Evolutionary conservation across 495 filamentous ascomycete species (phyloP).

Genomic region (Pseudoneurospora amorphoporcata): DNA sequence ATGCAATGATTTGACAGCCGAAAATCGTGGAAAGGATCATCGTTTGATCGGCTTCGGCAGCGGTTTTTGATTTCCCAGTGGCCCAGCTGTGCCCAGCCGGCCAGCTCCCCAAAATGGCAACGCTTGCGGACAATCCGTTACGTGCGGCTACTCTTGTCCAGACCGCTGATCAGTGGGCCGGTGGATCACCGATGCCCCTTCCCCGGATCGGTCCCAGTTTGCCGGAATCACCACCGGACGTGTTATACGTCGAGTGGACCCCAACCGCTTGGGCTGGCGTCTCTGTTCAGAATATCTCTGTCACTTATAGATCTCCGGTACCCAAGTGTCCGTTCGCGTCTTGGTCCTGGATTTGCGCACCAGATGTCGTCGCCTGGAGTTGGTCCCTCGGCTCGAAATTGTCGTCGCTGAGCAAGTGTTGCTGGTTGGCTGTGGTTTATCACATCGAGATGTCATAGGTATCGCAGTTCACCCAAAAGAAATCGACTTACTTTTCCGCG

Average conservation of each 20-base stretch:
- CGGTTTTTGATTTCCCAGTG: not conserved
- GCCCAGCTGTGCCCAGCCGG: not conserved
- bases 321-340: not conserved
- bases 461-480: not conserved
- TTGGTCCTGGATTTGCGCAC: not conserved
- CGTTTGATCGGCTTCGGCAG: not conserved
- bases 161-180: not conserved
- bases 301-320: not conserved
- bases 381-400: not conserved
- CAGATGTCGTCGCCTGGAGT: not conserved
- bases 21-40: not conserved
- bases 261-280: not conserved
- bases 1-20: not conserved
- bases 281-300: not conserved
- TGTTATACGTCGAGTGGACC: not conserved
- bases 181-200: not conserved
- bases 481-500: not conserved
- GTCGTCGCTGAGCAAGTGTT: not conserved
- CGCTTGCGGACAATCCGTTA: not conserved
- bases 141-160: not conserved
- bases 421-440: not conserved
- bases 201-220: not conserved
- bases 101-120: not conserved
- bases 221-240: not conserved
- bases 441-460: not conserved